Evolutionary conservation across 495 filamentous ascomycete genomes (phyloP), one percentile per base, ranked within the genome.

Genomic region (Penicillium roqueforti): DNA sequence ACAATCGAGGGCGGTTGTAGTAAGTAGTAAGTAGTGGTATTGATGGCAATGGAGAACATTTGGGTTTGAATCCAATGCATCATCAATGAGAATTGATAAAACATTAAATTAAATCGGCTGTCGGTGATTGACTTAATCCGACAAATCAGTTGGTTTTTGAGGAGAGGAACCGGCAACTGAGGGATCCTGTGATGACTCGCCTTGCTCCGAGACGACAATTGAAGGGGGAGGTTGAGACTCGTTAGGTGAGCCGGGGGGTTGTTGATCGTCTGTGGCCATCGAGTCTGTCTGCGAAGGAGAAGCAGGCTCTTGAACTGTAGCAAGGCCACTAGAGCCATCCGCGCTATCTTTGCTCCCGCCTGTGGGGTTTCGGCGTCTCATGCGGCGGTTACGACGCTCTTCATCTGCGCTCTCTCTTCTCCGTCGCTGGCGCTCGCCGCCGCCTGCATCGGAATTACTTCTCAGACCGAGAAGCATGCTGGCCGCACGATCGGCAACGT

Each of bases 401-500:
- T 88, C 86, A 40, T 88, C 85, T 8, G 85, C 85, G 45, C 78
- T 87, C 65, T 88, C 84, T 64, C 86, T 66, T 58, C 82, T 60
- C 56, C 86, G 71, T 55, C 86, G 76, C 47, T 77, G 81, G 54
- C 81, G 81, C 53, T 86, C 83, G 1, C 60, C 83, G 1, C 59
- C 60, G 18, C 77, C 73, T 23, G 76, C 77, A 22, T 76, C 83
- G 25, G 78, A 79, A 48, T 81, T 83, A 43, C 85, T 85, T 46
- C 88, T 77, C 62, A 96, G 81, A 36, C 87, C 89, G 57, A 92
- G 86, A 41, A 96, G 77, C 69, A 96, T 77, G 54, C 83, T 83
- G 18, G 89, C 90, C 7, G 91, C 91, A 29, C 90, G 85, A 54
- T 89, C 85, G 11, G 89, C 91, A 31, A 96, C 78, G 56, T 92